These are phyloP conservation scores for Psidium friedrichsthalianum DNA, from an alignment of 345 rosid species.

Conservation along the genomic window DNA sequence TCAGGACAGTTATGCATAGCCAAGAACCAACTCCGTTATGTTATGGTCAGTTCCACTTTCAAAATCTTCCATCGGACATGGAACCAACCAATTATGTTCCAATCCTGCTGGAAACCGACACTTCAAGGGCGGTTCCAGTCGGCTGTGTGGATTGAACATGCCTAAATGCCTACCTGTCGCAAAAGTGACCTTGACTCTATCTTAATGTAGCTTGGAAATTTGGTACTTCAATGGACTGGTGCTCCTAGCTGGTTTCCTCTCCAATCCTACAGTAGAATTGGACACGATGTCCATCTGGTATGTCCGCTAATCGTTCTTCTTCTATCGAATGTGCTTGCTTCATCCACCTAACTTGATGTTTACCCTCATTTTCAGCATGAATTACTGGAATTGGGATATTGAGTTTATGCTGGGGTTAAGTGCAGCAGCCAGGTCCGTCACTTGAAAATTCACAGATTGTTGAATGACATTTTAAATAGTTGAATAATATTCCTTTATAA, in stretches of 20 bases:
- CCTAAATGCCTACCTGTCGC: not conserved
- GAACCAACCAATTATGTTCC: not conserved
- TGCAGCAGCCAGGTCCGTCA: conserved; percentile 57
- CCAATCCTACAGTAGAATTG: conserved; percentile 54
- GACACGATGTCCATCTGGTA: conserved; percentile 87
- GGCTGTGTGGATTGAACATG: not conserved
- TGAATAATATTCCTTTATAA: not conserved
- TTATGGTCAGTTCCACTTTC: not conserved
- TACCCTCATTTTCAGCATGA: conserved; percentile 36
- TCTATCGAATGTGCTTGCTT: not conserved
- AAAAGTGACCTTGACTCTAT: not conserved
- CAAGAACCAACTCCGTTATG: not conserved
- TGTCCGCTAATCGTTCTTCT: not conserved
- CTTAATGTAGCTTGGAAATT: conserved; percentile 58
- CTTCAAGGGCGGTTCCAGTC: not conserved
- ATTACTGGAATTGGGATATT: conserved; percentile 75
- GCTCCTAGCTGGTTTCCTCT: conserved; percentile 65
- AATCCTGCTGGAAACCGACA: not conserved
- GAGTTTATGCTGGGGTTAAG: conserved; percentile 72
- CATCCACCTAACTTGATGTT: not conserved
- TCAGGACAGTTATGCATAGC: not conserved
- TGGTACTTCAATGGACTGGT: conserved; percentile 93
- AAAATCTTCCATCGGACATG: not conserved
- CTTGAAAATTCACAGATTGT: not conserved
- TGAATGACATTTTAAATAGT: not conserved